Conservation (phyloP, 495 filamentous ascomycete genomes). For the Lepidopterella palustris region DNA sequence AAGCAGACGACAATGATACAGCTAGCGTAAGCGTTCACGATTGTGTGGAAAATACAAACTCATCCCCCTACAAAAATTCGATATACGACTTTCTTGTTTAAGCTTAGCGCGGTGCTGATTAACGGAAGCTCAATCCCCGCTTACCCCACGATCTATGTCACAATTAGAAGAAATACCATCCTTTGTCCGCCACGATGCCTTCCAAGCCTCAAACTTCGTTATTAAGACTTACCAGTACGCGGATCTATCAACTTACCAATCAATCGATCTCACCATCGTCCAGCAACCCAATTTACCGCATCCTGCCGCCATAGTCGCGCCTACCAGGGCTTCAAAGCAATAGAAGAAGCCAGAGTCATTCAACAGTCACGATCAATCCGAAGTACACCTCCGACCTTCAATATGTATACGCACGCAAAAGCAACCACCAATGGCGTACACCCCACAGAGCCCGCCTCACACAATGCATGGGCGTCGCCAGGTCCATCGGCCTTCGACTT, state of each 20-base stretch:
- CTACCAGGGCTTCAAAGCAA: not conserved
- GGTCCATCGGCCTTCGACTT: conserved; percentile 62
- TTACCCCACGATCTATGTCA: too few species aligned
- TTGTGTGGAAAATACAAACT: too few species aligned
- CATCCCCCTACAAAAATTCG: too few species aligned
- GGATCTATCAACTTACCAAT: conserved; percentile 12
- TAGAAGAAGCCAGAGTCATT: not conserved
- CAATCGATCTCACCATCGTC: conserved; percentile 7
- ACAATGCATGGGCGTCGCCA: conserved; percentile 51
- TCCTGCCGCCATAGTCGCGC: not conserved
- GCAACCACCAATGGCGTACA: conserved; percentile 18
- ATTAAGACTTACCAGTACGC: conserved; percentile 16
- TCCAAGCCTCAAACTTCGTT: not conserved
- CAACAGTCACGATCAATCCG: not conserved
- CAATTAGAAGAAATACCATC: too few species aligned
- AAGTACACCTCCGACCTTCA: not conserved
- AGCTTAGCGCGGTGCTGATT: too few species aligned
- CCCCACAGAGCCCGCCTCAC: not conserved
- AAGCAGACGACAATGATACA: too few species aligned
- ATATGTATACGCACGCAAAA: conserved; percentile 18
- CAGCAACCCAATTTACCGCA: conserved; percentile 7
- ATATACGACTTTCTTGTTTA: too few species aligned
- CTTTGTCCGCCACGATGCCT: not conserved
- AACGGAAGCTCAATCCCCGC: too few species aligned
- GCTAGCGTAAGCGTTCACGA: too few species aligned